Percentiles rank a stretch among this genome's conserved stretches.
These are phyloP conservation scores for Mariannaea sp. DNA, from an alignment of 2,329 filamentous ascomycete genomes.

Conservation along the genomic window DNA sequence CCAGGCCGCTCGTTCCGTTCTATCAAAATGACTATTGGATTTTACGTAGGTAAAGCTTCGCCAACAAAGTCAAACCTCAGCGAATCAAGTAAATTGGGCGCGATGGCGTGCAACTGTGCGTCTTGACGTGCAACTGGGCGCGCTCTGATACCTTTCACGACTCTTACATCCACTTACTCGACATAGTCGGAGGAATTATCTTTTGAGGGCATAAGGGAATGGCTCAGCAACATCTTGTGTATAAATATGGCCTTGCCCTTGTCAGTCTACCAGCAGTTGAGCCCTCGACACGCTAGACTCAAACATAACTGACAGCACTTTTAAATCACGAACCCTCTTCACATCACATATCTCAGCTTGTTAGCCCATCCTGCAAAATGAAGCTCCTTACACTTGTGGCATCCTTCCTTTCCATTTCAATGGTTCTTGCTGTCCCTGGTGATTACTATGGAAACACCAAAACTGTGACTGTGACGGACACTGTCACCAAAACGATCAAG, in stretches of 20 bases:
- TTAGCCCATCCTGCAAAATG: not conserved
- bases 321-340: not conserved
- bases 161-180: not conserved
- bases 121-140: too few species aligned
- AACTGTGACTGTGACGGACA: not conserved
- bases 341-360: not conserved
- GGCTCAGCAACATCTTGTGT: not conserved
- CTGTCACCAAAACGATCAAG: not conserved
- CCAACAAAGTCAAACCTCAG: not conserved
- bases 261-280: not conserved
- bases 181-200: not conserved
- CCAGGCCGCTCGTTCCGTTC: not conserved
- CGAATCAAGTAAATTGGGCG: not conserved
- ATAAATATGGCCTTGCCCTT: not conserved
- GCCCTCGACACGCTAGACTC: not conserved
- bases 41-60: not conserved
- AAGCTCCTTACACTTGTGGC: not conserved
- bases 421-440: conserved; percentile 1
- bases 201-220: not conserved
- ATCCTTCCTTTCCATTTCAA: conserved; percentile 1
- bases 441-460: not conserved
- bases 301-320: not conserved
- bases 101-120: not conserved
- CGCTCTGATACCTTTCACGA: not conserved
- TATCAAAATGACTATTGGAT: not conserved